phyloP scores from a whole-genome alignment of 345 rosid species.

The Pistacia vera region DNA sequence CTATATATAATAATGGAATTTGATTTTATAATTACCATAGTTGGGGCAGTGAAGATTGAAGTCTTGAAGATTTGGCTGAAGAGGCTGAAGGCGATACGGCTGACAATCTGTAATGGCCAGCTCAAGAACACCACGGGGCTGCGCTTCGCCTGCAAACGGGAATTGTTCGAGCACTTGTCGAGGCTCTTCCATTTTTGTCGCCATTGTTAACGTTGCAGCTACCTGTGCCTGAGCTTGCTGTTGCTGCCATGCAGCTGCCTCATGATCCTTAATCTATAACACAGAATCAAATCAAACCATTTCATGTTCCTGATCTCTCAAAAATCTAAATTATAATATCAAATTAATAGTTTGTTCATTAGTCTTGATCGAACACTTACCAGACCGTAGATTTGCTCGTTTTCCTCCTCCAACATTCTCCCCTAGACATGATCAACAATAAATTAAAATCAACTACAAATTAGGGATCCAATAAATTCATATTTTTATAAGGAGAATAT shows the following conservation, averaged over 20 bases:
- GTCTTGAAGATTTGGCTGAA: slow-evolving; percentile 40
- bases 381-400: slow-evolving; percentile 32
- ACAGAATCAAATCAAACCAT: background rate
- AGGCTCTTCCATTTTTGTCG: slow-evolving; percentile 12
- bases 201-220: background rate
- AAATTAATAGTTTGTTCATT: background rate
- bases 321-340: background rate
- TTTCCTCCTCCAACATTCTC: slow-evolving; percentile 39
- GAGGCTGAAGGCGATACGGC: slow-evolving; percentile 23
- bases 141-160: slow-evolving; percentile 27
- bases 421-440: slow-evolving; percentile 11
- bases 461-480: too few relatives aligned
- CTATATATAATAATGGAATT: background rate
- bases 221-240: background rate
- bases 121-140: slow-evolving; percentile 29
- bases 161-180: slow-evolving; percentile 23
- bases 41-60: slow-evolving; percentile 25
- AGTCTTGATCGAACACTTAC: slow-evolving; percentile 13
- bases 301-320: background rate
- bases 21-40: slow-evolving; percentile 3
- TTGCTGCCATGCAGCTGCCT: slow-evolving; percentile 22
- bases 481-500: too few relatives aligned
- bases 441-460: too few relatives aligned
- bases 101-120: slow-evolving; percentile 26
- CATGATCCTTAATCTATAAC: slow-evolving; percentile 1